These are phyloP conservation scores for Trypanosoma caninum DNA, from an alignment of 208 protist genomes.

Conservation along the genomic window DNA sequence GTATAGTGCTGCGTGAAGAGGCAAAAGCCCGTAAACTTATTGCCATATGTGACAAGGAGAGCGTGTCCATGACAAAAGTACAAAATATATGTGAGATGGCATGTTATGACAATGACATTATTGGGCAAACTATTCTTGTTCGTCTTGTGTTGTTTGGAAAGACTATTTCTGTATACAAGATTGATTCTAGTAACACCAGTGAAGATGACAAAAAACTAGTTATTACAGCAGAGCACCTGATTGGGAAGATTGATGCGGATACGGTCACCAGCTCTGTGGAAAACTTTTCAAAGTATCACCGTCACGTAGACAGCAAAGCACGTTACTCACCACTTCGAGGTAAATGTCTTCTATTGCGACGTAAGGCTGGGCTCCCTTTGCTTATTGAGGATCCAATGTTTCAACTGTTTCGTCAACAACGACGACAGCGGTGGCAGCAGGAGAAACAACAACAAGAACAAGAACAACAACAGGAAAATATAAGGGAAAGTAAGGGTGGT, in stretches of 20 bases:
- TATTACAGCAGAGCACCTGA: constrained; percentile 48
- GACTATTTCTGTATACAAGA: constrained; percentile 65
- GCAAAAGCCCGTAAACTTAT: constrained; percentile 37
- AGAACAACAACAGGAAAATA: neutral
- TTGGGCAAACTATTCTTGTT: constrained; percentile 50
- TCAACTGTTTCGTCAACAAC: constrained; percentile 21
- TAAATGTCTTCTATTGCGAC: constrained; percentile 50
- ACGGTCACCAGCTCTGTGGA: constrained; percentile 35
- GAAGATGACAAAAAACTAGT: constrained; percentile 1
- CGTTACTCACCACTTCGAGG: constrained; percentile 65
- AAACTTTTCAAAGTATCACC: constrained; percentile 78
- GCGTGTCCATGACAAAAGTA: constrained; percentile 43
- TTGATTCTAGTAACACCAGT: constrained; percentile 34
- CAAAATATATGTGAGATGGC: constrained; percentile 67
- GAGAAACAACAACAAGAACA: constrained; percentile 6
- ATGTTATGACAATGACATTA: constrained; percentile 65
- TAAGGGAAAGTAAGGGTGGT: too few species aligned
- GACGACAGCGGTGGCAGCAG: constrained; percentile 7
- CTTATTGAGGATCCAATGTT: constrained; percentile 55
- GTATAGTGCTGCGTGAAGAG: constrained; percentile 42
- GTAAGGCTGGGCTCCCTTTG: constrained; percentile 44
- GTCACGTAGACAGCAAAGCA: constrained; percentile 49
- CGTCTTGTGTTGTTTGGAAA: constrained; percentile 60
- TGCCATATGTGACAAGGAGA: constrained; percentile 35
- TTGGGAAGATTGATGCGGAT: constrained; percentile 64